These are phyloP conservation scores for Sesbania bispinosa DNA, from an alignment of 306 rosid genomes.

Conservation along the genomic window DNA sequence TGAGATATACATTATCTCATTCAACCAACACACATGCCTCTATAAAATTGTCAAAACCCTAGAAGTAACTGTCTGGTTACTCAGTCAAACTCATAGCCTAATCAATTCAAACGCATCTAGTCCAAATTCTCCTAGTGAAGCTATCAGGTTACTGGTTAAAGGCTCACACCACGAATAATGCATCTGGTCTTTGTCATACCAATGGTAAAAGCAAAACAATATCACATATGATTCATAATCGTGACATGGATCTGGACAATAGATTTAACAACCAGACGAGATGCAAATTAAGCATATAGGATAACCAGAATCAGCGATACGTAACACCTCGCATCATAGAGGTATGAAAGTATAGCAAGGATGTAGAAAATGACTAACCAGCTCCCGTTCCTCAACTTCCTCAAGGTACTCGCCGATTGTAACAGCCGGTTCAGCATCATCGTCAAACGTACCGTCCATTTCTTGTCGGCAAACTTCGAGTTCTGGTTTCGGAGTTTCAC, in stretches of 20 bases:
- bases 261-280: not conserved
- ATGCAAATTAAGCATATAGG: not conserved
- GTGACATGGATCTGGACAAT: not conserved
- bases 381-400: constrained; percentile 83
- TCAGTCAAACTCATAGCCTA: not conserved
- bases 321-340: not conserved
- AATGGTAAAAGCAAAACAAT: not conserved
- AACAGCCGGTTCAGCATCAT: constrained; percentile 64
- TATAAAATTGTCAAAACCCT: not conserved
- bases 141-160: not conserved
- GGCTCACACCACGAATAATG: not conserved
- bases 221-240: not conserved
- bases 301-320: not conserved
- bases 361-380: constrained; percentile 44
- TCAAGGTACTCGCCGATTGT: constrained; percentile 79
- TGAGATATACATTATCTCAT: not conserved
- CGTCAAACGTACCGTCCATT: constrained; percentile 67
- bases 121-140: not conserved
- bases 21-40: not conserved
- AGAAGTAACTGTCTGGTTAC: not conserved
- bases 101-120: not conserved
- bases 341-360: not conserved
- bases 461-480: not conserved
- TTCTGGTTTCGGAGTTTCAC: constrained; percentile 6
- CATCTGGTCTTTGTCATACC: not conserved